Base-by-base conservation (phyloP, 2,329 filamentous ascomycete genomes). In the Davidsoniella virescens region DNA sequence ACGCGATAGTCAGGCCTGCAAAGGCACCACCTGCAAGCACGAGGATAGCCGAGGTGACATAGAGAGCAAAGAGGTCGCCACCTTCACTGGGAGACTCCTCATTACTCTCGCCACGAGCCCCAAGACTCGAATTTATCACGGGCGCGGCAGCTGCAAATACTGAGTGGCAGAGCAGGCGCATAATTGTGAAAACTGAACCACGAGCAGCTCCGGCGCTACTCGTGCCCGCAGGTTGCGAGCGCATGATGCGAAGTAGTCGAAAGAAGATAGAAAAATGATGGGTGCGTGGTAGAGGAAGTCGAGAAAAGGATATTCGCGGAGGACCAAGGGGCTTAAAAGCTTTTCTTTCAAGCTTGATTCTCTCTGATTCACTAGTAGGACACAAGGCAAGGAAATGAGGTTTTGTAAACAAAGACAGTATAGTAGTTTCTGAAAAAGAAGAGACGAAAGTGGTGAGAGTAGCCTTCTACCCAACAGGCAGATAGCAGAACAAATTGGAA, bases 1-100 rank as follows among this genome's bases (percentile, higher is more conserved):
- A 82, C 74, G 85, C 85, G 61, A 92, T 87, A 16, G 92, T 98
- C 64, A 98, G 68, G 33, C 92, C 92, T 8, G 92, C 92, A 67
- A 98, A 98, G 38, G 86, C 87, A 55, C 92, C 92, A 55, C 92
- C 92, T 1, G 85, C 74, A 54, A 96, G 69, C 8, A 96, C 92
- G 51, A 98, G 73, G 20, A 78, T 73, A 53, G 86, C 75, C 16
- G 90, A 93, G 26, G 87, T 72, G 51, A 80, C 71, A 55, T 92
- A 74, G 60, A 95, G 87, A 43, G 90, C 69, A 84, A 85, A 94
- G 57, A 94, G 68, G 47, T 75, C 74, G 6, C 79, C 73, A 54
- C 82, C 80, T 20, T 73, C 68, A 6, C 67, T 64, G 50, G 78
- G 70, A 54, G 72, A 70, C 36, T 66, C 69, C 63, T 71, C 64